Base-by-base conservation (phyloP, 1,284 basidiomycete genomes). In the Chalciporus sp. region DNA sequence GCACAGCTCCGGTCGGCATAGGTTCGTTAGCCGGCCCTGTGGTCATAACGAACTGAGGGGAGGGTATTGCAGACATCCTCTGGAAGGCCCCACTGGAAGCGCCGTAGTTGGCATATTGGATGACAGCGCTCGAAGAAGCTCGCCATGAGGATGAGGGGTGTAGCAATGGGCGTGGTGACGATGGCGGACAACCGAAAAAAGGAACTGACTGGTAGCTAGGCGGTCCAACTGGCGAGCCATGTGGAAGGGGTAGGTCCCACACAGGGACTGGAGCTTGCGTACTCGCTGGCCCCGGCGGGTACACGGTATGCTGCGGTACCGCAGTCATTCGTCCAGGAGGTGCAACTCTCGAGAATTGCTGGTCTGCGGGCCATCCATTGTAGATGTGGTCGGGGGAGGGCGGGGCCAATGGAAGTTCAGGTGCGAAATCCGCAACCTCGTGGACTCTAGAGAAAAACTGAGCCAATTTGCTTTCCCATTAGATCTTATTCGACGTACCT, bases 401-500 rank as follows among this genome's bases (percentile, higher is more conserved):
- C 26, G n/a, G n/a, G 23, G 1, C 63, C 60, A 66, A 0, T 40
- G 33, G 20, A 23, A 27, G 20, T 41, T 41, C 28, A 11, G 39
- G n/a, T 19, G 37, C 33, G 19, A 40, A 16, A 28, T 35, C 27
- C n/a, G 29, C 1, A 10, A 28, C 19, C 20, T 23, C 11, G 16
- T 53, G 48, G n/a, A 59, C 62, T 23, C 3, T 12, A 45, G 7
- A 29, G 31, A 26, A 12, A 47, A 4, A 19, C 49, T 16, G 23
- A n/a, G 5, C 7, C 3, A 7, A 37, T 55, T 16, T 58, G 51
- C n/a, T 37, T n/a, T 44, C 16, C 4, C 29, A 31, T 11, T 35
- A 42, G 16, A 47, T 14, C 12, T 43, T 23, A n/a, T 20, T 26
- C 37, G 11, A 31, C 53, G 17, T 45, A 68, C 66, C 55, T 61